phyloP scores from a whole-genome alignment of 805 yeast species.

The Ogataea ganodermae region DNA sequence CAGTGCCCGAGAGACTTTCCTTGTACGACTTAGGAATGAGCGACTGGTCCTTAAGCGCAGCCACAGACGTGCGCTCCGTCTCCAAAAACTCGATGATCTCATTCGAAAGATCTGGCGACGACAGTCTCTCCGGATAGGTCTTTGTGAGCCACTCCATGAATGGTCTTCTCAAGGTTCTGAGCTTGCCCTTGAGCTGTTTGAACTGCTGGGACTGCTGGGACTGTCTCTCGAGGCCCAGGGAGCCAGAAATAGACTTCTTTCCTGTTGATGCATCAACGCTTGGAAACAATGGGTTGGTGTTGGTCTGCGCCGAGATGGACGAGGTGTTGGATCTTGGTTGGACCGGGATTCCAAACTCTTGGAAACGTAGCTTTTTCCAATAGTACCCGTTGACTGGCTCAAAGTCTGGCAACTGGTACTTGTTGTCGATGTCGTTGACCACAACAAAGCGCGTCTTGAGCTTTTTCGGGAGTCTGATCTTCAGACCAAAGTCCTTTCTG shows the following conservation, averaged over 20 bases:
- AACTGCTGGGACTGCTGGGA: slow-evolving; percentile 25
- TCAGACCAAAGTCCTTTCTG: slow-evolving; percentile 77
- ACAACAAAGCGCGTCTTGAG: slow-evolving; percentile 60
- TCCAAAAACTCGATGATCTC: slow-evolving; percentile 45
- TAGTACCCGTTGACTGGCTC: slow-evolving; percentile 62
- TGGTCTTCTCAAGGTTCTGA: slow-evolving; percentile 50
- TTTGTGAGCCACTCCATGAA: slow-evolving; percentile 57
- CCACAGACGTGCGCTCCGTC: slow-evolving; percentile 21
- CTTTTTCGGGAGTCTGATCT: slow-evolving; percentile 65
- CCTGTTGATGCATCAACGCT: slow-evolving; percentile 23
- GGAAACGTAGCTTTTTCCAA: slow-evolving; percentile 64
- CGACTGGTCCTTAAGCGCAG: slow-evolving; percentile 9
- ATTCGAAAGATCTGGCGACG: slow-evolving; percentile 37
- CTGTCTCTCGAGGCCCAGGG: slow-evolving; percentile 28
- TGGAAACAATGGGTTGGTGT: slow-evolving; percentile 45
- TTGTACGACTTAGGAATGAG: slow-evolving; percentile 24
- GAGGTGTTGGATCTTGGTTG: slow-evolving; percentile 21
- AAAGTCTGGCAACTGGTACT: slow-evolving; percentile 68
- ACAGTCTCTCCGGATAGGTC: slow-evolving; percentile 47
- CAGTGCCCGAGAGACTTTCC: slow-evolving; percentile 55
- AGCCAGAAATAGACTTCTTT: slow-evolving; percentile 29
- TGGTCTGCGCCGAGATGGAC: slow-evolving; percentile 6
- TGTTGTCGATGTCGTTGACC: slow-evolving; percentile 65
- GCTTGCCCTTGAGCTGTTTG: slow-evolving; percentile 36
- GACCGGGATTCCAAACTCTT: slow-evolving; percentile 62